phyloP scores from a whole-genome alignment of 805 yeast genomes.

The Candida morakotiae region DNA sequence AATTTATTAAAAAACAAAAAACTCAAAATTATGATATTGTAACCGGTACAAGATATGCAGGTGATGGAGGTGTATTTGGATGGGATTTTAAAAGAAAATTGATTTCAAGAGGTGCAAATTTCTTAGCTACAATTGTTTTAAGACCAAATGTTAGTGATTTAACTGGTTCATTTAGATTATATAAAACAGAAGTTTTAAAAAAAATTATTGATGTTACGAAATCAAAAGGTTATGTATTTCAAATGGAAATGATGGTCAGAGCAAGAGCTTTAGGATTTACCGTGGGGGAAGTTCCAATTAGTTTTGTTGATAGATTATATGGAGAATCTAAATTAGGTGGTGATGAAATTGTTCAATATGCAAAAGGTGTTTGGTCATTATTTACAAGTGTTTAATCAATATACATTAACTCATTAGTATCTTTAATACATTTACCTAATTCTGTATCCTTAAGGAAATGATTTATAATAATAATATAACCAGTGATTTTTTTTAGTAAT shows the following conservation, averaged over 20 bases:
- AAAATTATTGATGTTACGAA: conserved; percentile 63
- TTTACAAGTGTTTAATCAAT: conserved; percentile 59
- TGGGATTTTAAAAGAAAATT: conserved; percentile 80
- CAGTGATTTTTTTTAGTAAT: conserved; percentile 12
- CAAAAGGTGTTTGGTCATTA: conserved; percentile 71
- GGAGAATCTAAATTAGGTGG: conserved; percentile 81
- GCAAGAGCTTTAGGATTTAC: conserved; percentile 70
- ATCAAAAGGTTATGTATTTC: conserved; percentile 80
- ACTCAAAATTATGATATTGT: conserved; percentile 48
- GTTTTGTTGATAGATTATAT: conserved; percentile 73
- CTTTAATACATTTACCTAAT: conserved; percentile 9
- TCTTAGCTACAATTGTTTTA: conserved; percentile 65
- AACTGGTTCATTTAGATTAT: conserved; percentile 74
- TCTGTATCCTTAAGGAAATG: conserved; percentile 16
- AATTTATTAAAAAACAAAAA: conserved; percentile 64
- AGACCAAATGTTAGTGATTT: conserved; percentile 71
- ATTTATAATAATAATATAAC: conserved; percentile 17
- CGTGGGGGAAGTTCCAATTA: conserved; percentile 76
- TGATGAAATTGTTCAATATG: conserved; percentile 73
- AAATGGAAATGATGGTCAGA: conserved; percentile 85
- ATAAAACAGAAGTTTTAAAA: conserved; percentile 65
- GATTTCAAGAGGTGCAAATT: conserved; percentile 77
- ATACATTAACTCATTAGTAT: too few relatives aligned
- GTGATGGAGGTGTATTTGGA: conserved; percentile 79
- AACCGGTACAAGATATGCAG: conserved; percentile 67